Evolutionary conservation across 2,329 filamentous ascomycete genomes (phyloP).

Genomic region (Remersonia thermophila): DNA sequence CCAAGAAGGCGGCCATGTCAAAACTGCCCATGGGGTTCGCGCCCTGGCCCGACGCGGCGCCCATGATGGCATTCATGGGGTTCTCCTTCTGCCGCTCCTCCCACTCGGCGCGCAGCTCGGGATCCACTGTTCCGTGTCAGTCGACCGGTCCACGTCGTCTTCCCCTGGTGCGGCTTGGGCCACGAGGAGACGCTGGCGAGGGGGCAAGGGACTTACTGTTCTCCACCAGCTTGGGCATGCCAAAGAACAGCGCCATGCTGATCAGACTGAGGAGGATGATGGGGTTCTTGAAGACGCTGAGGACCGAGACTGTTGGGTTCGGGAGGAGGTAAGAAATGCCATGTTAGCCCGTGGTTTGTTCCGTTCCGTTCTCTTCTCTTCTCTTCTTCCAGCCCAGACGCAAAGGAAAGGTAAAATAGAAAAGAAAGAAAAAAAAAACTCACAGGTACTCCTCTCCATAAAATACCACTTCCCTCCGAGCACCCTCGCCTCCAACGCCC

Average conservation of each 20-base stretch:
- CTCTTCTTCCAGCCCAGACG: conserved; percentile 1
- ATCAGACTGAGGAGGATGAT: conserved; percentile 91
- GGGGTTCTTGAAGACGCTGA: conserved; percentile 79
- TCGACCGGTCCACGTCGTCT: background rate
- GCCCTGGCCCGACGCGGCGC: conserved; percentile 25
- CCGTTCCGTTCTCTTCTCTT: too few species aligned
- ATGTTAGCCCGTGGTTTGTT: too few species aligned
- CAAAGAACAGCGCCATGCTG: conserved; percentile 71
- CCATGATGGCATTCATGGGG: conserved; percentile 48
- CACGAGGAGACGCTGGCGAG: background rate
- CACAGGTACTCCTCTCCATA: conserved; percentile 62
- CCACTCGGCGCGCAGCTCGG: conserved; percentile 87
- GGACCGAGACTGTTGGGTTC: conserved; percentile 65
- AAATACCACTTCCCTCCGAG: conserved; percentile 62
- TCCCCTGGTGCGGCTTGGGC: background rate
- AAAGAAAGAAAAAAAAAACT: conserved; percentile 24
- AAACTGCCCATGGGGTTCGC: conserved; percentile 40
- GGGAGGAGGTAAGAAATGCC: too few species aligned
- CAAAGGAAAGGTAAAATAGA: conserved; percentile 8
- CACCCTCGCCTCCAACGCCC: conserved; percentile 47
- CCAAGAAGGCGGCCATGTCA: conserved; percentile 52
- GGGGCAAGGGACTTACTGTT: conserved; percentile 57
- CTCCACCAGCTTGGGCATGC: conserved; percentile 90
- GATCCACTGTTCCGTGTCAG: conserved; percentile 74
- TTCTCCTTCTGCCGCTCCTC: conserved; percentile 76